Percentiles rank a stretch among this genome's conserved stretches.
phyloP scores from a whole-genome alignment of 164 flowering plant species.

The Cinnamomum micranthum region DNA sequence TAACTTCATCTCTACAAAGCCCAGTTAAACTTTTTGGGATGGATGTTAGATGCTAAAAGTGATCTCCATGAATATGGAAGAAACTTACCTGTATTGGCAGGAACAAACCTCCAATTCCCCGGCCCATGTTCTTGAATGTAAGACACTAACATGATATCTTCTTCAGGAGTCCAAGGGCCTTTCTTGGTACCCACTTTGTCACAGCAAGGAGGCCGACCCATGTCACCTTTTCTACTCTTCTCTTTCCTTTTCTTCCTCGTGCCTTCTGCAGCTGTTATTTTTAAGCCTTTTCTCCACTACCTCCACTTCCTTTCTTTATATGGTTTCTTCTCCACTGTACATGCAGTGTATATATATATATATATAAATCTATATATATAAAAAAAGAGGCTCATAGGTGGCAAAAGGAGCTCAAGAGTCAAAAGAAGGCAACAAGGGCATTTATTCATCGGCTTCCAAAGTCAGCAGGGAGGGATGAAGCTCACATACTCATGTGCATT shows the following conservation, averaged over 20 bases:
- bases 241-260: not conserved
- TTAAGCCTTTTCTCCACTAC: not conserved
- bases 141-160: slow-evolving; percentile 86
- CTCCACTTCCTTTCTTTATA: not conserved
- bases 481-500: not conserved
- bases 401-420: slow-evolving; percentile 25
- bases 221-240: slow-evolving; percentile 14
- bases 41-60: not conserved
- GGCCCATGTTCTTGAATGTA: slow-evolving; percentile 92
- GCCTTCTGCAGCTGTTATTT: not conserved
- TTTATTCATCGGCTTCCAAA: slow-evolving; percentile 28
- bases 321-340: slow-evolving; percentile 10
- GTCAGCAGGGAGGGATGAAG: slow-evolving; percentile 21
- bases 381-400: not conserved
- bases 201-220: slow-evolving; percentile 98
- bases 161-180: slow-evolving; percentile 99
- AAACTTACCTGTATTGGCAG: slow-evolving; percentile 62
- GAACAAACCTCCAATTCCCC: slow-evolving; percentile 93
- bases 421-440: slow-evolving; percentile 30
- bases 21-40: not conserved
- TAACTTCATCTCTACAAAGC: not conserved
- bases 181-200: slow-evolving; percentile 86
- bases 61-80: not conserved
- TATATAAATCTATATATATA: not conserved
- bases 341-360: not conserved